Base-by-base conservation (phyloP, 768 basidiomycete genomes). In the Suillus bovinus region DNA sequence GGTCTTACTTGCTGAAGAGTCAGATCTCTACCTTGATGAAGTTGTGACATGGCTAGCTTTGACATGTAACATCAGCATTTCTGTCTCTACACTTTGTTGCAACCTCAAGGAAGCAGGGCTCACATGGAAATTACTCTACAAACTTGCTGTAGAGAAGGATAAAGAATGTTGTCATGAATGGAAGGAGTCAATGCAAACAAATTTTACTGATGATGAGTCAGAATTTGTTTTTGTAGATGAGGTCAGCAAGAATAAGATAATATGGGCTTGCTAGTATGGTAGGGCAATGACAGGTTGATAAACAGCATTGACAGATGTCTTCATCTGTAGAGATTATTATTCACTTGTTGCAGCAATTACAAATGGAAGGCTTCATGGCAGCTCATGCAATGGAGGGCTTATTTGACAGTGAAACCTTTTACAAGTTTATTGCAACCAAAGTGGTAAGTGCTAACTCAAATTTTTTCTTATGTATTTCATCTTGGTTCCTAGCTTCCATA, bases 271-370 rank as follows among this genome's bases (percentile, higher is more conserved):
- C 0, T 65, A 61, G 16, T 77, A 71, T 68, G 76, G 77, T 2
- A 56, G 67, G 0, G 60, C 75, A 5, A 27, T 60, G 8, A 20
- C 59, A 3, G 75, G 77, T 20, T 16, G 62, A 55, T 57, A 54
- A 1, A 69, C 72, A 4, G 64, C 64, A 0, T 59, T 72, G 24
- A n/a, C 20, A 0, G 71, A 68, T 52, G 41, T 61, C 5, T 74
- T 78, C 63, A 62, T 68, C 33, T 63, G 67, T 13, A 74, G 78
- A 14, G 63, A 70, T 2, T 65, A 65, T 7, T 80, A 75, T 56
- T 74, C 69, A 27, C 61, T 80, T 27, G 63, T 78, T 29, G 72
- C 75, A 6, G 79, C 77, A 7, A 53, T 80, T 33, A 76, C 71
- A 1, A 50, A n/a, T 64, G 0, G 67, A 76, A 50, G 79, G 79